Base-by-base conservation (phyloP, 768 basidiomycete species). In the Mycena alexandri region DNA sequence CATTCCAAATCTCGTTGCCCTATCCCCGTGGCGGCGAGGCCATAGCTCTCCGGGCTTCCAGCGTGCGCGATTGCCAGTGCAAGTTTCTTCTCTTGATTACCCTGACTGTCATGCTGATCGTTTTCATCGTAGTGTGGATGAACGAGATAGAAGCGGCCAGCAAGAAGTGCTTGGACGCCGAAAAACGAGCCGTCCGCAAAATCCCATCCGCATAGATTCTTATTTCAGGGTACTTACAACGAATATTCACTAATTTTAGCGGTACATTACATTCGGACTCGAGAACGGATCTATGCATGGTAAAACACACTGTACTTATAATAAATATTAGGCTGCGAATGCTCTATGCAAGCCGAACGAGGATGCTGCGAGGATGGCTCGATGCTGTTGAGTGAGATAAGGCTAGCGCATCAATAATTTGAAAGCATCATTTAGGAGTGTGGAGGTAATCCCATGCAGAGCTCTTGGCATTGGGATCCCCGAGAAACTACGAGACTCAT, bases 11-110 rank as follows among this genome's bases (percentile, higher is more conserved):
- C 14, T 81, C 83, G 16, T 79, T 93, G 61, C 83, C 89, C 3
- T 92, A 91, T 76, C 89, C 89, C 42, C 85, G 92, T 52, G 93
- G 93, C 38, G 93, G 92, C 1, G 91, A 94, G 64, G 83, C 84
- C 7, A 85, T 95, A 48, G 78, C 79, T 19, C 77, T 94, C 58
- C 85, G 86, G 46, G 89, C 91, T 0, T 74, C 79, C 5, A 90
- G 85, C 22, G 78, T 83, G 0, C 82, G 89, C 7, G 90, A 93
- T 44, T 88, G 90, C 62, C 85, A 87, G 69, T 68, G 82, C 80
- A 67, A 71, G 78, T 74, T 3, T 16, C 6, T 60, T 51, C 24
- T 29, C 57, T 38, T 63, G 21, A 0, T 25, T 43, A 13, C 48
- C 63, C 17, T 24, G 54, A 80, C 79, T 77, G 62, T 82, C 81